Evolutionary conservation across 208 protist species (phyloP).

Genomic region (Crithidia fasciculata): DNA sequence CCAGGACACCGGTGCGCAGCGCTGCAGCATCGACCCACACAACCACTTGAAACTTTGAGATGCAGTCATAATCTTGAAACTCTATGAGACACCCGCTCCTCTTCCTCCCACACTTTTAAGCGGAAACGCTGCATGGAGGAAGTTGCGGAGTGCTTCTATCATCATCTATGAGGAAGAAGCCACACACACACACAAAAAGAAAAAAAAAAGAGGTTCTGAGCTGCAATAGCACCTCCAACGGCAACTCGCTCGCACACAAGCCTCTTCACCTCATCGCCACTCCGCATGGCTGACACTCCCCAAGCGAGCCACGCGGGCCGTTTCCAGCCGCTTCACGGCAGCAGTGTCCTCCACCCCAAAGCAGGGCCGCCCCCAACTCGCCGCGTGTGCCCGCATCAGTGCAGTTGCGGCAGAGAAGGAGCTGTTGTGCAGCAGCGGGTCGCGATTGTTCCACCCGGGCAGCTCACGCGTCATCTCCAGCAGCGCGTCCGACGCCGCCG

Average conservation of each 20-base stretch:
- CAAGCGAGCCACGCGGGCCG: slow-evolving; percentile 39
- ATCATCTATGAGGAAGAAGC: no score
- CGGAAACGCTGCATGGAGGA: no score
- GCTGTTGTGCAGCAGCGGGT: slow-evolving; percentile 88
- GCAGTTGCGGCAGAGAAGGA: slow-evolving; percentile 72
- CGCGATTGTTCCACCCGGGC: slow-evolving; percentile 73
- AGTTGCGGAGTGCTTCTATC: no score
- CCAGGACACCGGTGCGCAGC: no score
- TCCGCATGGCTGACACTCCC: neutral
- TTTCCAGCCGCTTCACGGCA: slow-evolving; percentile 52
- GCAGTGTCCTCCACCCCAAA: slow-evolving; percentile 58
- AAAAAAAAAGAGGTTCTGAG: no score
- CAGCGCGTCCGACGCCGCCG: slow-evolving; percentile 46
- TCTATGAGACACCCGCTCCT: no score
- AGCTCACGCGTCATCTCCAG: slow-evolving; percentile 39
- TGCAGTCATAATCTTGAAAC: no score
- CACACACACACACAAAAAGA: no score
- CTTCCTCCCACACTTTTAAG: no score
- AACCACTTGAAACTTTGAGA: no score
- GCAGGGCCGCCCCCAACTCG: slow-evolving; percentile 50
- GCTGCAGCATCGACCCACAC: no score
- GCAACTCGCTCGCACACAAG: neutral
- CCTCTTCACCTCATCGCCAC: neutral
- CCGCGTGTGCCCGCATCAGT: slow-evolving; percentile 66
- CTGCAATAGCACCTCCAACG: no score